Conservation (phyloP, 176 grass and related monocot genomes). For the Phoenix roebelenii region DNA sequence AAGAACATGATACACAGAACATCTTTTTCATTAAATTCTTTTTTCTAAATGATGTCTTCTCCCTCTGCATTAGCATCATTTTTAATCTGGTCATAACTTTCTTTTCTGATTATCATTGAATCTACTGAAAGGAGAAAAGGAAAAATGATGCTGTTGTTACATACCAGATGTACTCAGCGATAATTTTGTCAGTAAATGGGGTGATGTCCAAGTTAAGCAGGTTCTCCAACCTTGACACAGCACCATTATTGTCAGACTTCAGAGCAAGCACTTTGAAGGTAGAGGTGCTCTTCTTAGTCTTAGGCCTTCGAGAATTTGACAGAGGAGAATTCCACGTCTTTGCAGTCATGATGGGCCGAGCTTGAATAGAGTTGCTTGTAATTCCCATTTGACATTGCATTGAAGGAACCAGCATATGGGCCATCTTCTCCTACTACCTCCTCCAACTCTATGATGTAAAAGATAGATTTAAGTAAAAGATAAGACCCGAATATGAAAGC, state of each 20-base stretch:
- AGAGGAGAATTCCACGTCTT: slow-evolving; percentile 58
- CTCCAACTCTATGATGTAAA: neutral
- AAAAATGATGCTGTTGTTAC: neutral
- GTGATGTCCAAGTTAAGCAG: slow-evolving; percentile 89
- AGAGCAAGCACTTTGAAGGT: slow-evolving; percentile 78
- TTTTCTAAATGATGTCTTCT: too few species aligned
- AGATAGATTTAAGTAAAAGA: neutral
- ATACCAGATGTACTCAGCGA: slow-evolving; percentile 98
- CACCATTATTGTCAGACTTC: slow-evolving; percentile 37
- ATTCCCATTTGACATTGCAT: slow-evolving; percentile 62
- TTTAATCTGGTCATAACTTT: too few species aligned
- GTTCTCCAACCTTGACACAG: slow-evolving; percentile 67
- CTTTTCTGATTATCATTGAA: too few species aligned
- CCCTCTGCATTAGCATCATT: too few species aligned
- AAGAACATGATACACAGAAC: too few species aligned
- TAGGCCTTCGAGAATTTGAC: slow-evolving; percentile 24
- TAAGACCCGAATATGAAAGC: too few species aligned
- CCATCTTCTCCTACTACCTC: slow-evolving; percentile 31
- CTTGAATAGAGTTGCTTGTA: slow-evolving; percentile 23
- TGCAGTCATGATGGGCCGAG: slow-evolving; percentile 24
- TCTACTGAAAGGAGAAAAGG: neutral
- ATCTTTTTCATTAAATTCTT: too few species aligned
- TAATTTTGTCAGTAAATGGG: slow-evolving; percentile 67
- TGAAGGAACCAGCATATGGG: slow-evolving; percentile 70
- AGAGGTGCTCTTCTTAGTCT: slow-evolving; percentile 31